Conservation (phyloP, 2,329 filamentous ascomycete species). For the Paracorniculantispora psalliotae region DNA sequence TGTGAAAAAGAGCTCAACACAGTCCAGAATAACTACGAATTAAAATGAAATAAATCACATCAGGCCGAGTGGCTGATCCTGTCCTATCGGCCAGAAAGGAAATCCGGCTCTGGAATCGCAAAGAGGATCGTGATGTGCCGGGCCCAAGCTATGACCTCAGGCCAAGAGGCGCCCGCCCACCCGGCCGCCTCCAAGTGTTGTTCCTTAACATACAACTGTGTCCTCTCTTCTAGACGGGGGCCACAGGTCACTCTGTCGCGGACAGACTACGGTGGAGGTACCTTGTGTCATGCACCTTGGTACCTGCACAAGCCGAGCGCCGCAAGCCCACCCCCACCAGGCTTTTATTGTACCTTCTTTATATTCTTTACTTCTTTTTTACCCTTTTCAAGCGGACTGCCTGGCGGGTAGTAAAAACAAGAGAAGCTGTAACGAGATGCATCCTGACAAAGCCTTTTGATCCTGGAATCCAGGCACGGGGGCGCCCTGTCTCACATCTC, state of each 20-base stretch:
- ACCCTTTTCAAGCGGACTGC: no score
- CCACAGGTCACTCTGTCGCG: neutral
- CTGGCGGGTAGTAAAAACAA: no score
- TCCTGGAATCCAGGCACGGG: neutral
- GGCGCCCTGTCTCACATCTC: neutral
- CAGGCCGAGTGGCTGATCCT: no score
- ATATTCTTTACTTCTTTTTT: no score
- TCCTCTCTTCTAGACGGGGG: conserved; percentile 30
- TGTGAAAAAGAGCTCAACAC: neutral
- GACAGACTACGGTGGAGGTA: neutral
- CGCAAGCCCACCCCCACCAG: neutral
- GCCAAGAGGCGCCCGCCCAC: neutral
- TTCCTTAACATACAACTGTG: conserved; percentile 31
- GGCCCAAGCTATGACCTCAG: conserved; percentile 25
- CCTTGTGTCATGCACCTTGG: neutral
- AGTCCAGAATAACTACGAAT: no score
- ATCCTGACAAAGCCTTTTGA: neutral
- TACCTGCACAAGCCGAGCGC: neutral
- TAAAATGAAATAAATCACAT: no score
- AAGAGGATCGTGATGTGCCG: neutral
- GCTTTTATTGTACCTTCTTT: no score
- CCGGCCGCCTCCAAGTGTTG: no score
- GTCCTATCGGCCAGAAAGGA: no score
- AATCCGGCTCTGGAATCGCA: neutral
- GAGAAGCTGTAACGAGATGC: no score